A percentile compares a stretch with the other conserved stretches of the same genome.
phyloP scores from a whole-genome alignment of 2,329 filamentous ascomycete species.

The Microdochium paspali region DNA sequence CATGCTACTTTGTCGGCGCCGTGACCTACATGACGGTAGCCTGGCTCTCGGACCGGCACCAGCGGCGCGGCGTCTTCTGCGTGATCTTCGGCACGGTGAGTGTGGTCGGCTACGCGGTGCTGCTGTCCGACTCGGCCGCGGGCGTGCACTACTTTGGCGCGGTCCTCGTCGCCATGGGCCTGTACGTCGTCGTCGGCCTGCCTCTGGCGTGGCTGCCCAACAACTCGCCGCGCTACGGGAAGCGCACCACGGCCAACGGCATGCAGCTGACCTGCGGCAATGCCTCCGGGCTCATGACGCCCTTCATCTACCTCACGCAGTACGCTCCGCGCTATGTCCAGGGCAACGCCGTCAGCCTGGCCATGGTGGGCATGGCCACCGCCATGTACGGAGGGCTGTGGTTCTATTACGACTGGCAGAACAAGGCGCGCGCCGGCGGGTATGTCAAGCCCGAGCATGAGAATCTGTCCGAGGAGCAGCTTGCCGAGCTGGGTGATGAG shows the following conservation, averaged over 20 bases:
- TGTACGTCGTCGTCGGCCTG: constrained; percentile 53
- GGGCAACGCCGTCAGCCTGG: constrained; percentile 52
- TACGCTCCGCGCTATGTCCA: constrained; percentile 49
- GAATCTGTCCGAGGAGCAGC: constrained; percentile 33
- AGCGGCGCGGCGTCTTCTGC: constrained; percentile 56
- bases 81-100: constrained; percentile 53
- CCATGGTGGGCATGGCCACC: constrained; percentile 45
- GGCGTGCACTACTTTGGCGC: constrained; percentile 67
- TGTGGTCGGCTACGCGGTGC: constrained; percentile 58
- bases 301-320: constrained; percentile 47
- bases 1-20: constrained; percentile 66
- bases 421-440: constrained; percentile 31
- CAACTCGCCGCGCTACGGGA: constrained; percentile 67
- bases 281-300: constrained; percentile 61
- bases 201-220: constrained; percentile 53
- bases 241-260: constrained; percentile 62
- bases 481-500: constrained; percentile 41
- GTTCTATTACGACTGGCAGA: constrained; percentile 39
- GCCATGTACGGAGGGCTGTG: constrained; percentile 44
- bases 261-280: constrained; percentile 66
- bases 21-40: constrained; percentile 59
- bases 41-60: constrained; percentile 56
- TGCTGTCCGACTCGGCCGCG: constrained; percentile 49
- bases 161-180: constrained; percentile 63
- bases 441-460: constrained; percentile 26